These are phyloP conservation scores for Aciculosporium take DNA, from an alignment of 2,329 filamentous ascomycete species.

Conservation along the genomic window DNA sequence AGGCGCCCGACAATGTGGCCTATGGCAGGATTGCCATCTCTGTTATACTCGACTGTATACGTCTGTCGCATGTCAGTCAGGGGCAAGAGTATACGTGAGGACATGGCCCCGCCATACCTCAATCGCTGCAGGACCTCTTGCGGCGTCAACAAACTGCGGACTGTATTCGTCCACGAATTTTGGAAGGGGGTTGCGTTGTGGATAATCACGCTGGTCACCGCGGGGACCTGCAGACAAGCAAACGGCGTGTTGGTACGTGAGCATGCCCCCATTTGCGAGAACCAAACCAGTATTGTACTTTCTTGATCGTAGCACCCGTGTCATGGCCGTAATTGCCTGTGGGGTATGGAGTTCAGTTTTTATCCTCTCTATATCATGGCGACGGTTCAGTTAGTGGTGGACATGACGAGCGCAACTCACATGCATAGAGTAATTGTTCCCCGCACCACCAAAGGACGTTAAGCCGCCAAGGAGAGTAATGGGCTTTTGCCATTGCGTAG, in stretches of 20 bases:
- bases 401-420: too few relatives aligned
- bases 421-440: conserved; percentile 60
- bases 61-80: conserved; percentile 10
- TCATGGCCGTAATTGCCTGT: conserved; percentile 36
- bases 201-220: conserved; percentile 6
- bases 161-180: conserved; percentile 3
- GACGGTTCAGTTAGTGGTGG: not conserved
- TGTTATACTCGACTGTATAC: conserved; percentile 18
- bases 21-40: conserved; percentile 8
- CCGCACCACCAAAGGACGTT: conserved; percentile 55
- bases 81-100: not conserved
- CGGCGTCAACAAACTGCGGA: conserved; percentile 9
- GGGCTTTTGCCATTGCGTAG: conserved; percentile 30
- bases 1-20: conserved; percentile 13
- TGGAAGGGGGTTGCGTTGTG: conserved; percentile 8
- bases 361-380: rapidly evolving
- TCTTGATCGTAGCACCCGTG: conserved; percentile 33
- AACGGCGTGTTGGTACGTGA: conserved; percentile 52
- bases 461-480: conserved; percentile 50
- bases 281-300: conserved; percentile 38
- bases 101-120: conserved; percentile 10
- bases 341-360: not conserved
- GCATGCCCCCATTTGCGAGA: conserved; percentile 49
- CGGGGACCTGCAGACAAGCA: conserved; percentile 36
- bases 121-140: conserved; percentile 12